phyloP scores from a whole-genome alignment of 805 yeast genomes.

The Metschnikowia bowlesiae region DNA sequence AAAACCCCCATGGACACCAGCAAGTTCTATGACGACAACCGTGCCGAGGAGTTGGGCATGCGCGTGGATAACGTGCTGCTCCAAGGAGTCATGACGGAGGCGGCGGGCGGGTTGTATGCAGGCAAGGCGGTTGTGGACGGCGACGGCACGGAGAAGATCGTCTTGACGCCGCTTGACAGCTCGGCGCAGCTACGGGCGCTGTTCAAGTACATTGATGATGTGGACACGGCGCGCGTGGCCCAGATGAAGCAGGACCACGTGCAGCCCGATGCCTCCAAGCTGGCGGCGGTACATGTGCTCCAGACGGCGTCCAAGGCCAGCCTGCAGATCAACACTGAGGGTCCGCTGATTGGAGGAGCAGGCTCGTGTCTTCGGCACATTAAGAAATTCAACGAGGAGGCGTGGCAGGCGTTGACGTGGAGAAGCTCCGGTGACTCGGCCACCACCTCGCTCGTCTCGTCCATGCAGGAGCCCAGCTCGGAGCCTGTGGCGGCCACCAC shows the following conservation, averaged over 20 bases:
- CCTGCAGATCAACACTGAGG: conserved; percentile 20
- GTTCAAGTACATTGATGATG: conserved; percentile 72
- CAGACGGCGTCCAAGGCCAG: conserved; percentile 37
- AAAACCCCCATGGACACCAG: conserved; percentile 69
- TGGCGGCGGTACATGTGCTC: conserved; percentile 34
- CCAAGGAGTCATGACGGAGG: conserved; percentile 61
- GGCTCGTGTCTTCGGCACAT: conserved; percentile 39
- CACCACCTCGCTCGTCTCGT: conserved; percentile 14
- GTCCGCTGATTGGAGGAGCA: conserved; percentile 26
- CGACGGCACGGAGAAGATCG: conserved; percentile 36
- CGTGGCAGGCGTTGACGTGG: conserved; percentile 35
- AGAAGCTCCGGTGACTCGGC: conserved; percentile 15
- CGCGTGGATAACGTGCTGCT: conserved; percentile 56
- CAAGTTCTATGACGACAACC: conserved; percentile 61
- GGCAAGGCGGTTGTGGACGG: conserved; percentile 24
- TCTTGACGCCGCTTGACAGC: conserved; percentile 60
- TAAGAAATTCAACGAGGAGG: conserved; percentile 39
- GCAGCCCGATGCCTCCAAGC: conserved; percentile 12
- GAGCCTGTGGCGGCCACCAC: conserved; percentile 10
- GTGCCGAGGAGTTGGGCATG: conserved; percentile 61
- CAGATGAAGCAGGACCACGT: conserved; percentile 36
- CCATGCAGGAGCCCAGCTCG: conserved; percentile 17
- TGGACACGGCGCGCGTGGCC: conserved; percentile 41
- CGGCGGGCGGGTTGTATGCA: conserved; percentile 45
- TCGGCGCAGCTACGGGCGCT: conserved; percentile 78